Evolutionary conservation across 345 rosid genomes (phyloP).

Genomic region (Salix dunnii): DNA sequence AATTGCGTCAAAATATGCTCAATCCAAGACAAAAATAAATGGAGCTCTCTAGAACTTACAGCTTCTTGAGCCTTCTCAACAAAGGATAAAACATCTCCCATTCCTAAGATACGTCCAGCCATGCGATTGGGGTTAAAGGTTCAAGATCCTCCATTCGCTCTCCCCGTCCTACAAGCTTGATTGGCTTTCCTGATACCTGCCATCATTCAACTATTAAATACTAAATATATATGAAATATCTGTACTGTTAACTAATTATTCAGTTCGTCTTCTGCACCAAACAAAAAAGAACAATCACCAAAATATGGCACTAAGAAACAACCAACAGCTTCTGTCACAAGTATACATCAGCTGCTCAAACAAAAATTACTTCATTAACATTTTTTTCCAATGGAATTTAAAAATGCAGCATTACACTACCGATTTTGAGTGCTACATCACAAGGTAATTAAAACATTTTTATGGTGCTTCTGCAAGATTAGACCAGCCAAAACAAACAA

Average conservation of each 20-base stretch:
- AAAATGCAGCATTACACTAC: too few species aligned
- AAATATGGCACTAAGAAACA: constrained; percentile 12
- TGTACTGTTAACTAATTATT: background rate
- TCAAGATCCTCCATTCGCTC: constrained; percentile 97
- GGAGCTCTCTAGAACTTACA: constrained; percentile 44
- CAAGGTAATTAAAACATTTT: too few species aligned
- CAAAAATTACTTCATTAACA: too few species aligned
- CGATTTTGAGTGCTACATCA: too few species aligned
- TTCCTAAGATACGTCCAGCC: constrained; percentile 97
- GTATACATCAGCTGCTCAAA: background rate
- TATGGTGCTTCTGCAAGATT: too few species aligned
- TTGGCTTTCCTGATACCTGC: constrained; percentile 95
- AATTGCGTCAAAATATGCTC: too few species aligned
- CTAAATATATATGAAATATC: background rate
- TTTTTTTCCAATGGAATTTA: too few species aligned
- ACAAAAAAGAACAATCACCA: background rate
- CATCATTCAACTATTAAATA: constrained; percentile 13
- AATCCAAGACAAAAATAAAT: constrained; percentile 6
- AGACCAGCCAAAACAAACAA: too few species aligned
- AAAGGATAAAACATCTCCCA: constrained; percentile 97
- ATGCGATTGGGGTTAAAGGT: constrained; percentile 93
- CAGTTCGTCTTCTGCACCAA: too few species aligned
- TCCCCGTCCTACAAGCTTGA: constrained; percentile 96
- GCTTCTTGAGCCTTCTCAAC: constrained; percentile 98
- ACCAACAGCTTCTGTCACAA: background rate